A percentile compares a stretch with the other conserved stretches of the same genome.
phyloP scores from a whole-genome alignment of 2,329 filamentous ascomycete genomes.

The Botrytis galanthina region DNA sequence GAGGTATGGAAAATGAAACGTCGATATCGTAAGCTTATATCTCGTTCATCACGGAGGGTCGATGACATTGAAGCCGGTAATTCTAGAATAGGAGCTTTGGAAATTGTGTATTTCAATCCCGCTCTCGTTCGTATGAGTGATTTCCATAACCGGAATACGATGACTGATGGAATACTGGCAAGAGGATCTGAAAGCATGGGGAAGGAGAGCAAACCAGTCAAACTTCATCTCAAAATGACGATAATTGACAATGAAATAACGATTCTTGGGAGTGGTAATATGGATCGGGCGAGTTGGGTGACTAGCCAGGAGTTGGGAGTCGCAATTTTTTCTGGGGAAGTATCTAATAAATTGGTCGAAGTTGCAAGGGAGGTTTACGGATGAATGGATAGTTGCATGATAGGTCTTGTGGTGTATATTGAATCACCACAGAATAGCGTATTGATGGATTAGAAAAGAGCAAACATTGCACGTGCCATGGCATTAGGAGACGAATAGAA shows the following conservation, averaged over 20 bases:
- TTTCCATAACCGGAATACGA: background rate
- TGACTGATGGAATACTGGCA: background rate
- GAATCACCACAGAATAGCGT: background rate
- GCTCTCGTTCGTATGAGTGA: background rate
- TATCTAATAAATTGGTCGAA: conserved; percentile 37
- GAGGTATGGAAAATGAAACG: conserved; percentile 60
- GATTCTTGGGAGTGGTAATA: conserved; percentile 76
- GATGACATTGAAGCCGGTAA: conserved; percentile 7
- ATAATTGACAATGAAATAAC: conserved; percentile 67
- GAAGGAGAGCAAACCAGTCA: conserved; percentile 56
- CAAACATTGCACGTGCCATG: background rate
- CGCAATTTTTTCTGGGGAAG: conserved; percentile 46
- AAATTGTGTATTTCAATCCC: conserved; percentile 35
- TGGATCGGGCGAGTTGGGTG: conserved; percentile 83
- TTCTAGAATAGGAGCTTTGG: conserved; percentile 28
- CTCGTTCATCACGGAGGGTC: conserved; percentile 16
- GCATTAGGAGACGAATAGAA: background rate
- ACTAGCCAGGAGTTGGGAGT: conserved; percentile 83
- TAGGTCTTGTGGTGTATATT: background rate
- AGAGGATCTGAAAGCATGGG: background rate
- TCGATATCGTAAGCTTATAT: conserved; percentile 46
- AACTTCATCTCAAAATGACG: conserved; percentile 75
- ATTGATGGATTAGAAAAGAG: background rate
- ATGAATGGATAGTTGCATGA: background rate
- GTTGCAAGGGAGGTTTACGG: conserved; percentile 22